Evolutionary conservation across 495 filamentous ascomycete species (phyloP), one percentile per base, ranked within the genome.

Genomic region (Cercophora samala): DNA sequence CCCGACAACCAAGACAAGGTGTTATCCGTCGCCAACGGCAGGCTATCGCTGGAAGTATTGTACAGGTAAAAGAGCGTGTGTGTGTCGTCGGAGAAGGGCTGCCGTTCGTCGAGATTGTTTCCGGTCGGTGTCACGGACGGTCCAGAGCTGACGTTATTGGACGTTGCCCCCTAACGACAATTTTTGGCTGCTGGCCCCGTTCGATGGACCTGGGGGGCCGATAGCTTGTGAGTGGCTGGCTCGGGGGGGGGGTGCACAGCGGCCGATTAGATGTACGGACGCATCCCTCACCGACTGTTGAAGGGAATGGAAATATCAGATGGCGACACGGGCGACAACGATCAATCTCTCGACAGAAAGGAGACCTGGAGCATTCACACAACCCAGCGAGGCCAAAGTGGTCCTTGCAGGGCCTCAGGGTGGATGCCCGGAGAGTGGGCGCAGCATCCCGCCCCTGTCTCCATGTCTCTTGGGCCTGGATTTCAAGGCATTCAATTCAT

Each of bases 141-240:
- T n/a, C 32, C 60, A 63, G 71, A 63, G 71, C 37, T 75, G 73
- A 73, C 69, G 73, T 69, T 72, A 72, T 73, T 71, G 66, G 67
- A 59, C 62, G 64, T 59, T 62, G 26, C 63, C 68, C 68, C 69
- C 64, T 68, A 66, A 69, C 66, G 58, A 62, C 65, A 65, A 63
- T 65, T 67, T 70, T 66, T 68, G 58, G 15, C 29, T 18, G 15
- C 22, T 58, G 62, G 52, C n/a, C 26, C 62, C 53, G 62, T 21
- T 21, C 52, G n/a, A 23, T 56, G 53, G 53, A 18, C 53, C 53
- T 21, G 4, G 22, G n/a, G n/a, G 5, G n/a, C 53, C 53, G 53
- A 21, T 56, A 21, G 19, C 53, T 56, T 56, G 3, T 56, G n/a
- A 56, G 53, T 56, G 53, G 53, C 4, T 56, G 53, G 22, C n/a